Conservation (phyloP, 768 basidiomycete genomes). For the Suillus hirtellus region DNA sequence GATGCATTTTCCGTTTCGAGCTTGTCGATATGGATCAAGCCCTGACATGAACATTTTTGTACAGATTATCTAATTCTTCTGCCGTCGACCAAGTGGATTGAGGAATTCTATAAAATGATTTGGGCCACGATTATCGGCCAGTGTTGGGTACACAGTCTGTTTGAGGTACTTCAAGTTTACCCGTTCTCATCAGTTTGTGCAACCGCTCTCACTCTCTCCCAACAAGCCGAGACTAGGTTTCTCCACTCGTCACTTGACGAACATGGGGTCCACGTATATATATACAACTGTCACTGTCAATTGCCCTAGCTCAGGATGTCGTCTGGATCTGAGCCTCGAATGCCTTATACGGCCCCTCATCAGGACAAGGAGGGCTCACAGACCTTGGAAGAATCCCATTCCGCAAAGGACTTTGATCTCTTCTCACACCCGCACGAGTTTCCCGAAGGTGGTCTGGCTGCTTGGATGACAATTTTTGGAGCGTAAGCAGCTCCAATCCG, state of each 20-base stretch:
- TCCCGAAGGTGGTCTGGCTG: slow-evolving; percentile 31
- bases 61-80: no score
- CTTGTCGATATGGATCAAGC: not conserved
- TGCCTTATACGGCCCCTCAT: not conserved
- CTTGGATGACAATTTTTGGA: slow-evolving; percentile 31
- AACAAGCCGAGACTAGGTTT: not conserved
- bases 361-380: not conserved
- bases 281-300: not conserved
- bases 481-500: slow-evolving; percentile 21
- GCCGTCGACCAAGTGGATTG: not conserved
- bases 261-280: not conserved
- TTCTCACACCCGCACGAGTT: slow-evolving; percentile 14
- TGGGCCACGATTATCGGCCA: not conserved
- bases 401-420: not conserved
- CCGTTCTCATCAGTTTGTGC: not conserved
- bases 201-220: not conserved
- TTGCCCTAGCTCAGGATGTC: not conserved
- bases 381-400: not conserved
- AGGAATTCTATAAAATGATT: not conserved
- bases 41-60: no score
- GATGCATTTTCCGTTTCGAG: not conserved
- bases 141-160: not conserved
- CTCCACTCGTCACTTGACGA: not conserved
- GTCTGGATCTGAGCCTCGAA: not conserved
- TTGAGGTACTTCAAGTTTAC: not conserved